Evolutionary conservation across 2,329 filamentous ascomycete species (phyloP).

Genomic region (Fusarium camptoceras): DNA sequence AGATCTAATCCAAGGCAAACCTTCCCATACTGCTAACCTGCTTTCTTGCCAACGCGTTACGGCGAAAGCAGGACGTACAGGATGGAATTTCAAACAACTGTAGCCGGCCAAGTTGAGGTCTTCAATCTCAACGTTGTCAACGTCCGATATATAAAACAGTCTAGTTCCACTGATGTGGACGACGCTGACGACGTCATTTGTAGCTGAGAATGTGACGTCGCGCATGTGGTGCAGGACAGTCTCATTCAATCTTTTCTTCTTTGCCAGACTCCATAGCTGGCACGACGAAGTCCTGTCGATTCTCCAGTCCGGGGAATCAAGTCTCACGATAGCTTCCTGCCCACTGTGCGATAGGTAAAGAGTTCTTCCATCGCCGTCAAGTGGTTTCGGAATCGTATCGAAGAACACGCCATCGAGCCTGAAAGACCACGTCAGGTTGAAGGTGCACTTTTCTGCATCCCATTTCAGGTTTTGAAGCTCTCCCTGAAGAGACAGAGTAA

Average conservation of each 20-base stretch:
- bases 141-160: background rate
- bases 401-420: background rate
- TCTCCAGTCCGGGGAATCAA: too few species aligned
- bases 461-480: background rate
- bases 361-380: background rate
- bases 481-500: background rate
- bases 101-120: background rate
- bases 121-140: background rate
- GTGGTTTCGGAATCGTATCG: background rate
- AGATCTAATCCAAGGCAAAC: background rate
- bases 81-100: background rate
- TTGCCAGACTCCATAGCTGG: background rate
- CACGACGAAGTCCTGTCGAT: background rate
- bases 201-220: background rate
- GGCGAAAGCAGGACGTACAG: background rate
- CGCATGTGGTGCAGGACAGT: fast-evolving
- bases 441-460: background rate
- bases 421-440: background rate
- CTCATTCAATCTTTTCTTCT: background rate
- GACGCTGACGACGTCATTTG: background rate
- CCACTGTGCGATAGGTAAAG: background rate
- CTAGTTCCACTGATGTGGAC: fast-evolving
- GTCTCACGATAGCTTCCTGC: background rate
- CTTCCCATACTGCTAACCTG: background rate
- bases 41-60: background rate